Base-by-base conservation (phyloP, 768 basidiomycete species). In the Fomitopsis pulvina region DNA sequence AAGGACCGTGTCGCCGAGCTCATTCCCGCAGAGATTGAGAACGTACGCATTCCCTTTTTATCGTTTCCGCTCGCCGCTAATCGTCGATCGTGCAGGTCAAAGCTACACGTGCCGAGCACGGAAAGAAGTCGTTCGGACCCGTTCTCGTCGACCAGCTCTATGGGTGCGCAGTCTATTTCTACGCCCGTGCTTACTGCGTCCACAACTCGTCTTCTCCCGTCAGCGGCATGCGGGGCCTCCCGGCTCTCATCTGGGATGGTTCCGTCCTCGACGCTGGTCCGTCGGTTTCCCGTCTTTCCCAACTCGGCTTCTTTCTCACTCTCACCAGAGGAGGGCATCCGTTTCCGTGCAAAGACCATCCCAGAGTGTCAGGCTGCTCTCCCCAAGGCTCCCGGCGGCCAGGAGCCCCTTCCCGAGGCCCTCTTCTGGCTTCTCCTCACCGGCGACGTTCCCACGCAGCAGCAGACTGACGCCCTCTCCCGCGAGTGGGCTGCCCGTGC, bases 161-260 rank as follows among this genome's bases (percentile, higher is more conserved):
- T 66, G 92, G 92, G 88, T 83, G 63, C 50, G 78, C 50, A n/a
- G n/a, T 28, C 21, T 21, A 52, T 53, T 21, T 32, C 29, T 30
- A 25, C 26, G 25, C n/a, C 30, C 4, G 12, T 12, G 18, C 7
- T 11, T 20, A 3, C 28, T 20, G 28, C 4, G 40, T 41, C 55
- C 16, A 43, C 22, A 9, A 50, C 51, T 55, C n/a, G 41, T 48
- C 22, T 47, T 37, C 47, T 26, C 9, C 53, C 47, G 57, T 1
- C 53, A 92, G 88, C 58, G 89, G 90, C 47, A 90, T 92, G 87
- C 76, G 88, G 54, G 87, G 89, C 54, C 78, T 91, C 42, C 89
- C 94, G 57, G 93, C 92, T 47, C 81, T 98, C 58, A 92, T 98
- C 60, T 98, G 95, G 95, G 95, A 98, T 57, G 95, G 89, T 53